Conservation (phyloP, 176 grass and related monocot species). For the Chrysopogon serrulatus region DNA sequence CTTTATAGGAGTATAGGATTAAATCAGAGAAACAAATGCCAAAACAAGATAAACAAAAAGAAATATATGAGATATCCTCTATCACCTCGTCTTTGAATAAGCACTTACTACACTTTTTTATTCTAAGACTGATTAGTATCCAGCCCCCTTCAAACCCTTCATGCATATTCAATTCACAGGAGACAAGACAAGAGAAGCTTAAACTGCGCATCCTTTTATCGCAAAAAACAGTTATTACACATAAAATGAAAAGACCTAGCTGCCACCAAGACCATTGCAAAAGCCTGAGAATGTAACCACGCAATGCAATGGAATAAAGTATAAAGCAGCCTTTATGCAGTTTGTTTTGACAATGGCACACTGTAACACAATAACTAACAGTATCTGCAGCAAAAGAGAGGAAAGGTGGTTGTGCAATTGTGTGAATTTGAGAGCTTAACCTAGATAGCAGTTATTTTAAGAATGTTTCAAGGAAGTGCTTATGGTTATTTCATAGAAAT, state of each 20-base stretch:
- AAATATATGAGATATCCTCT: background rate
- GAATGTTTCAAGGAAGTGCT: background rate
- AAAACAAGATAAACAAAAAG: background rate
- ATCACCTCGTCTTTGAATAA: background rate
- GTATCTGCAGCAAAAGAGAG: background rate
- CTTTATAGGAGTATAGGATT: too few relatives aligned
- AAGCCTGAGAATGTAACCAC: background rate
- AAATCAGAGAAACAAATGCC: background rate
- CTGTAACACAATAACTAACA: background rate
- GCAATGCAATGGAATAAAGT: background rate
- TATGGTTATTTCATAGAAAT: background rate
- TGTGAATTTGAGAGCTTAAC: too few relatives aligned
- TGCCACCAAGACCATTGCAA: background rate
- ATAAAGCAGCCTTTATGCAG: background rate
- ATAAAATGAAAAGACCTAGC: constrained; percentile 17
- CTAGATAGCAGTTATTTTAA: background rate
- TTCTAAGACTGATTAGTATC: background rate
- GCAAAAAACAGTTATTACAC: constrained; percentile 7
- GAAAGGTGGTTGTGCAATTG: background rate
- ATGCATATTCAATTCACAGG: background rate
- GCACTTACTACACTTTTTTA: background rate
- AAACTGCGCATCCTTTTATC: background rate
- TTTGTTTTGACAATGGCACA: background rate
- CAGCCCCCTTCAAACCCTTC: too few relatives aligned
- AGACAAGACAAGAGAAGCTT: background rate